Percentiles rank a stretch among this genome's conserved stretches.
Conservation (phyloP, 441 rosid genomes). For the Pelargonium myrrhifolium region DNA sequence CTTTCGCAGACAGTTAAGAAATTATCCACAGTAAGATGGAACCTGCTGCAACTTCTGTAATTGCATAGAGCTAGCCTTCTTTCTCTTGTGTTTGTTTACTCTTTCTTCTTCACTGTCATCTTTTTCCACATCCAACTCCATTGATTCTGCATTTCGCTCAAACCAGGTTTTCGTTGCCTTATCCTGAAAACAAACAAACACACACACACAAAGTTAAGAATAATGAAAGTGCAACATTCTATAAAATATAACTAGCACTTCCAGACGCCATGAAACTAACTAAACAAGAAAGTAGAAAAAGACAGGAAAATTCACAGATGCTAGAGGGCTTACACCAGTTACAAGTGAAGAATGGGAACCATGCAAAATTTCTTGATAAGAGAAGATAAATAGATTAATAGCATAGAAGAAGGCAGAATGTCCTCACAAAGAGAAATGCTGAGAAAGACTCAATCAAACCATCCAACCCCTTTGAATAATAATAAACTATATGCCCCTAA, state of each 20-base stretch:
- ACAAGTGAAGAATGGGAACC: background rate
- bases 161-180: slow-evolving; percentile 77
- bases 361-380: background rate
- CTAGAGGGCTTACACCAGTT: background rate
- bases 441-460: background rate
- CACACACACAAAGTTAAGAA: slow-evolving; percentile 16
- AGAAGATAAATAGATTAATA: background rate
- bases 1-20: background rate
- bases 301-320: background rate
- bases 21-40: slow-evolving; percentile 8
- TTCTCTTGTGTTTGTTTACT: slow-evolving; percentile 55
- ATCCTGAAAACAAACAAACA: slow-evolving; percentile 37
- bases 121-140: slow-evolving; percentile 59
- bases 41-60: slow-evolving; percentile 71
- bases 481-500: too few relatives aligned
- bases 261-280: background rate
- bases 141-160: slow-evolving; percentile 68
- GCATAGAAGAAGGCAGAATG: background rate
- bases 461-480: too few relatives aligned
- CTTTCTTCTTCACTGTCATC: slow-evolving; percentile 84
- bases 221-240: slow-evolving; percentile 3
- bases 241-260: slow-evolving; percentile 6
- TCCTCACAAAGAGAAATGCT: background rate
- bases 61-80: slow-evolving; percentile 50
- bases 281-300: background rate